Evolutionary conservation across 805 yeast genomes (phyloP).

Genomic region (Cyberlindnera euphorbiae): DNA sequence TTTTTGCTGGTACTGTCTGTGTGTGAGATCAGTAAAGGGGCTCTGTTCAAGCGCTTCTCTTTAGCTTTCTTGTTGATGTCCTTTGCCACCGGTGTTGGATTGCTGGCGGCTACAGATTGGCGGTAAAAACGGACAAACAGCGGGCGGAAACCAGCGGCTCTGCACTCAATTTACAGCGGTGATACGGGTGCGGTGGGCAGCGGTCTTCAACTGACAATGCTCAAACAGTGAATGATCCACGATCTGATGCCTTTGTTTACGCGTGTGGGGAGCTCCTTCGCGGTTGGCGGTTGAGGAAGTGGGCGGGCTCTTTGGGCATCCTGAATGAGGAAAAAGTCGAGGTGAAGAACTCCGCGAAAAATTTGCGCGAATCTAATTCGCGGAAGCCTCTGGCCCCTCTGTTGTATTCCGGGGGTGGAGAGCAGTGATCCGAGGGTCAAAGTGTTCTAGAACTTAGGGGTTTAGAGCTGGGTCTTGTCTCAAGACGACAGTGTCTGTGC

Average conservation of each 20-base stretch:
- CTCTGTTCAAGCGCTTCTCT: too few species aligned
- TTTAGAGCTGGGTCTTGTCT: too few species aligned
- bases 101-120: not conserved
- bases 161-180: too few species aligned
- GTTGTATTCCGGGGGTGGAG: not conserved
- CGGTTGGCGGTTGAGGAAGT: not conserved
- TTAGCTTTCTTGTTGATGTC: constrained; percentile 3
- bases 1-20: constrained; percentile 1
- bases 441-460: too few species aligned
- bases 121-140: not conserved
- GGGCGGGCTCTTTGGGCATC: constrained; percentile 1
- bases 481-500: too few species aligned
- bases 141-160: too few species aligned
- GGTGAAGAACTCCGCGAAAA: constrained; percentile 8
- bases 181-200: too few species aligned
- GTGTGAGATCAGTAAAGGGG: not conserved
- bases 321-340: constrained; percentile 12
- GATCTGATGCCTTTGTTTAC: constrained; percentile 3
- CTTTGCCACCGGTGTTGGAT: constrained; percentile 1
- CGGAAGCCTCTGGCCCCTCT: constrained; percentile 2
- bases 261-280: not conserved
- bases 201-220: too few species aligned
- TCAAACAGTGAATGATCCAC: too few species aligned
- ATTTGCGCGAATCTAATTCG: constrained; percentile 7
- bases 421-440: not conserved